Evolutionary conservation across 116 monocot species (phyloP), one percentile per base, ranked within the genome.

Genomic region (Posidonia oceanica): DNA sequence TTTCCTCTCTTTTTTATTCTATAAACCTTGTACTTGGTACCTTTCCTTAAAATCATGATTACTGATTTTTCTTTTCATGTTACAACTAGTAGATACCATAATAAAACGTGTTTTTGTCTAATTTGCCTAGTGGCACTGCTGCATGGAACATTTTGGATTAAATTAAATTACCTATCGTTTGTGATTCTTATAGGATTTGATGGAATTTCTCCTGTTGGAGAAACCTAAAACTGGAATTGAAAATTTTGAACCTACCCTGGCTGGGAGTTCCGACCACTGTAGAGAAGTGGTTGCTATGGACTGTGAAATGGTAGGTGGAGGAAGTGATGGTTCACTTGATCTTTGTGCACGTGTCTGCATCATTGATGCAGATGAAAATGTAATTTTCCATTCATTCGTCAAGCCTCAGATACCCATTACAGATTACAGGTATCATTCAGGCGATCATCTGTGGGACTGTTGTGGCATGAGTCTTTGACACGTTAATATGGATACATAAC

Each of bases 331-430:
- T 42, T 39, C 63, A 38, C 29, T 69, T 23, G 75, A 86, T 75
- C 70, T 82, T 7, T 86, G 82, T 69, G 86, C 75, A 18, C 69
- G 77, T 15, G 80, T 82, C 13, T 86, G 82, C 72, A 56, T 82
- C 3, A 61, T 80, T 59, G 80, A 86, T 82, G 71, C 72, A 75
- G 65, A 77, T 54, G 86, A 82, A 63, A 63, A 82, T 12, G 54
- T 86, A 23, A 77, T 86, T 7, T 86, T 86, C 67, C 82, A 86
- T 72, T 74, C 80, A 22, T 86, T 71, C 72, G 83, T 86, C 59
- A 79, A 82, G 56, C 82, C 86, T 74, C 63, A 69, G 36, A 72
- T 86, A 16, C 80, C 86, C 29, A 71, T 82, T n/a, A 82, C 82
- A 12, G 64, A 86, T 76, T 86, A 80, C 64, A 74, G 86, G 80